Evolutionary conservation across 176 grass and related monocot genomes (phyloP).

Genomic region (Tillandsia fasciculata): DNA sequence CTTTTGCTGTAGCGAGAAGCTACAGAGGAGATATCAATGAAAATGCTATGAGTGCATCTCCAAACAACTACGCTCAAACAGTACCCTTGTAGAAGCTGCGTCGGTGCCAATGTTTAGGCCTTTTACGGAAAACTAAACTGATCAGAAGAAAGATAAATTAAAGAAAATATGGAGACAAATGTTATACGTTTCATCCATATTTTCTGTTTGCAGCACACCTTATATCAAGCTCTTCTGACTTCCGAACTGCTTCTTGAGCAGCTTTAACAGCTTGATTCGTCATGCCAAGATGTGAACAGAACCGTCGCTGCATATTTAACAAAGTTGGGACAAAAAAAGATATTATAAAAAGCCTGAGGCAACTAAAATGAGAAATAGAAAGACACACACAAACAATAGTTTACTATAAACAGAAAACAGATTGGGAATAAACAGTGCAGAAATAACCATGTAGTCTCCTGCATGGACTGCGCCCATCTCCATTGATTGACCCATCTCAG

Average conservation of each 20-base stretch:
- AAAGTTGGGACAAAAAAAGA: conserved; percentile 17
- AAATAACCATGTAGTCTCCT: conserved; percentile 71
- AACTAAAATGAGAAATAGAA: background rate
- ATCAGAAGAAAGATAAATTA: background rate
- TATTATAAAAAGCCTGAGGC: background rate
- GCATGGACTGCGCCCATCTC: conserved; percentile 92
- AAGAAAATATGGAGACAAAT: background rate
- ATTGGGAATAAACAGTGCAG: conserved; percentile 6
- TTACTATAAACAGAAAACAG: background rate
- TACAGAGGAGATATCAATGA: too few species aligned
- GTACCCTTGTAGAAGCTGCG: too few species aligned
- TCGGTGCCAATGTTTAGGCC: too few species aligned
- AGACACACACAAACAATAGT: background rate
- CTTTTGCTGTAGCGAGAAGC: too few species aligned
- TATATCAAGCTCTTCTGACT: conserved; percentile 79
- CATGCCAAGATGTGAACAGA: conserved; percentile 87
- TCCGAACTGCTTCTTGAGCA: conserved; percentile 73
- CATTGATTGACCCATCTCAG: conserved; percentile 93
- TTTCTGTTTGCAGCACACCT: conserved; percentile 41
- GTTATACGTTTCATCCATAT: background rate
- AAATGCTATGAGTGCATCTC: too few species aligned
- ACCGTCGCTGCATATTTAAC: conserved; percentile 57
- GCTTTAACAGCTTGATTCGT: conserved; percentile 84
- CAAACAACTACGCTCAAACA: too few species aligned
- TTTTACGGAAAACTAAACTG: too few species aligned